phyloP scores from a whole-genome alignment of 345 rosid species.

The Isatis tinctoria region DNA sequence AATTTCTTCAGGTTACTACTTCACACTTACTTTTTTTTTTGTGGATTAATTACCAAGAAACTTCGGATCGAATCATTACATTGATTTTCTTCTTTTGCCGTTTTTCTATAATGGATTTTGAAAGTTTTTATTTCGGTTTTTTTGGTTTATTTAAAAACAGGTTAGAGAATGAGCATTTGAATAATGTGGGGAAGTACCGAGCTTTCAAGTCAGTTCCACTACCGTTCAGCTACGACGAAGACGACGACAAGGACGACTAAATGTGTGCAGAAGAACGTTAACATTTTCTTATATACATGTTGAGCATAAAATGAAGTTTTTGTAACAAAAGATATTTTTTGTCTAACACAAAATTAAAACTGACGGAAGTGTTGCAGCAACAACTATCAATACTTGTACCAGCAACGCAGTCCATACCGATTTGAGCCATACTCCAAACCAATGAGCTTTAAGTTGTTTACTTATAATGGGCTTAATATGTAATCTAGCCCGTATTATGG shows the following conservation, averaged over 20 bases:
- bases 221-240: conserved; percentile 67
- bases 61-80: too few relatives aligned
- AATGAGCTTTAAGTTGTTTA: too few relatives aligned
- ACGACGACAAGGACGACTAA: conserved; percentile 12
- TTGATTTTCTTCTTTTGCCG: background rate
- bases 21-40: background rate
- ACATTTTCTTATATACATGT: background rate
- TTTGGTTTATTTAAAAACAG: conserved; percentile 28
- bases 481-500: background rate
- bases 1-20: conserved; percentile 49
- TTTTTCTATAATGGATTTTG: background rate
- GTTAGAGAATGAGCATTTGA: conserved; percentile 80
- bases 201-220: conserved; percentile 78
- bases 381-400: background rate
- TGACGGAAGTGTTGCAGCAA: too few relatives aligned
- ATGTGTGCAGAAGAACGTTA: background rate
- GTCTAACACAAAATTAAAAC: background rate
- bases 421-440: too few relatives aligned
- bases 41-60: too few relatives aligned
- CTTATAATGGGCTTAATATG: background rate
- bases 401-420: background rate
- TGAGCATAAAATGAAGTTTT: background rate
- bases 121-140: background rate
- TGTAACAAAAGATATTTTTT: background rate
- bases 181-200: conserved; percentile 72